Conservation (phyloP, 129 eudicot species). For the Cynara cardunculus region DNA sequence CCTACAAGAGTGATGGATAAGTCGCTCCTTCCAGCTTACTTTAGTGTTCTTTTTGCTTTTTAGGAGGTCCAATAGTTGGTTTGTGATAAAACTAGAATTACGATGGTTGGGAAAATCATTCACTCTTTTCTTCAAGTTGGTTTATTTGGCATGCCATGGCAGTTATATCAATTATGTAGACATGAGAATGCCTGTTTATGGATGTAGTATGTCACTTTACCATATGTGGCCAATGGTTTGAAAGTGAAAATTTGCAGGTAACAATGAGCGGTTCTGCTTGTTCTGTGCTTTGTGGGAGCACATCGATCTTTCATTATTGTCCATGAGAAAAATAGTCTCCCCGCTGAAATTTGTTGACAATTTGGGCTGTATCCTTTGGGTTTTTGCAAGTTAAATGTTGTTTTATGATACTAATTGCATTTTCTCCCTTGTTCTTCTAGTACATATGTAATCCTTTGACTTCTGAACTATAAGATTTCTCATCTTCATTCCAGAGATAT, state of each 20-base stretch:
- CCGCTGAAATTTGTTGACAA: slow-evolving; percentile 59
- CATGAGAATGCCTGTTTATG: too few species aligned
- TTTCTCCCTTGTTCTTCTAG: neutral
- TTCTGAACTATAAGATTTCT: neutral
- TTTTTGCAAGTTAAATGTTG: neutral
- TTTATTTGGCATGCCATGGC: too few species aligned
- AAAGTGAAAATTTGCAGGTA: slow-evolving; percentile 37
- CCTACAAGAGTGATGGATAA: too few species aligned
- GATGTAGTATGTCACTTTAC: neutral
- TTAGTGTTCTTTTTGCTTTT: too few species aligned
- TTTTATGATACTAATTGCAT: too few species aligned
- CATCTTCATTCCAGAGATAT: slow-evolving; percentile 25
- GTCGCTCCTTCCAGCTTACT: too few species aligned
- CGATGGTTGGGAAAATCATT: too few species aligned
- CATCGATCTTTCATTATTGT: slow-evolving; percentile 40
- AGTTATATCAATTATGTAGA: too few species aligned
- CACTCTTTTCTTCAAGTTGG: too few species aligned
- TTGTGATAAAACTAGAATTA: too few species aligned
- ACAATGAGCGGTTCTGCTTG: slow-evolving; percentile 42
- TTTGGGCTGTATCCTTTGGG: slow-evolving; percentile 72
- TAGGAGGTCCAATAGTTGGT: too few species aligned
- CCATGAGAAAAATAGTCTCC: slow-evolving; percentile 31
- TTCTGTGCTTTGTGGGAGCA: slow-evolving; percentile 57
- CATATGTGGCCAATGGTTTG: neutral
- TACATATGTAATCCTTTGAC: slow-evolving; percentile 39